Conservation (phyloP, 371 early-diverging fungal genomes). For the Mortierella sp. region DNA sequence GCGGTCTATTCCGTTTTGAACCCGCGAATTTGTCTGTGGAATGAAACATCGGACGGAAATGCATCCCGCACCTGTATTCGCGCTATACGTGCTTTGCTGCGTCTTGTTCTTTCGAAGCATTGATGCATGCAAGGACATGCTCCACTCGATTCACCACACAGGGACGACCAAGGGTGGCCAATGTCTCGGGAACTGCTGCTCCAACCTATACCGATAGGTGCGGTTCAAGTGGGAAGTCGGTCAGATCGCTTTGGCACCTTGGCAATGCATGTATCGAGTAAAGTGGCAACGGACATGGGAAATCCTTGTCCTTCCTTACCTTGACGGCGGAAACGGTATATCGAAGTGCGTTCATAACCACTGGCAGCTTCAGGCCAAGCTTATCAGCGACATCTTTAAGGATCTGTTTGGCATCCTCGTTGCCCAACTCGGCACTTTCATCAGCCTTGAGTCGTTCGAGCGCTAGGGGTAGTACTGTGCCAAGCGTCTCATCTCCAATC, state of each 20-base stretch:
- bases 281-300: no score
- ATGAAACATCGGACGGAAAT: no score
- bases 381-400: conserved; percentile 33
- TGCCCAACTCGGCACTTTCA: background rate
- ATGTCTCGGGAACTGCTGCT: conserved; percentile 69
- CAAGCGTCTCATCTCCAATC: conserved; percentile 57
- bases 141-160: conserved; percentile 54
- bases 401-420: conserved; percentile 30
- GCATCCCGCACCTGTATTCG: no score
- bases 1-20: no score
- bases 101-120: background rate
- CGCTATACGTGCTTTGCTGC: no score
- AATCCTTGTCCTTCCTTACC: conserved; percentile 24
- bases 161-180: conserved; percentile 61
- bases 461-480: conserved; percentile 44
- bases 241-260: background rate
- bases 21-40: no score
- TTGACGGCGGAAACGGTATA: conserved; percentile 72
- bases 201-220: conserved; percentile 56
- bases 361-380: conserved; percentile 58
- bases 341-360: conserved; percentile 72
- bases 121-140: conserved; percentile 7
- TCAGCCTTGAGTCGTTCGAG: conserved; percentile 47
- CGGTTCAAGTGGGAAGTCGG: background rate
- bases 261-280: no score